Percentiles rank a stretch among this genome's conserved stretches.
phyloP scores from a whole-genome alignment of 805 yeast genomes.

The Starmerella tilneyi region DNA sequence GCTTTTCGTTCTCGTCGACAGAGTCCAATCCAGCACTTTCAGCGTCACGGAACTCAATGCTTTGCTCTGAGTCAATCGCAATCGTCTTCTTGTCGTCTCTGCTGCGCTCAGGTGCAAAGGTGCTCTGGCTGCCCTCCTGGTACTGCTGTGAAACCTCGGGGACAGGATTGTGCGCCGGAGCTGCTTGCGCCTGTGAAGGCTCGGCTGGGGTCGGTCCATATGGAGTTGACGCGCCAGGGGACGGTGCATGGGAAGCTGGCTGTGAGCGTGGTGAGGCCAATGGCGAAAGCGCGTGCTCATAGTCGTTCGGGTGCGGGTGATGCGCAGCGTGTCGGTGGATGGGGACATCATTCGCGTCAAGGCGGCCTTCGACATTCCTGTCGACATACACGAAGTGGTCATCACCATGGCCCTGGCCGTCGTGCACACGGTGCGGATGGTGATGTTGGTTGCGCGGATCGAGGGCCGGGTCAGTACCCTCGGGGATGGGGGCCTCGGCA shows the following conservation, averaged over 20 bases:
- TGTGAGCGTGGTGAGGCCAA: not conserved
- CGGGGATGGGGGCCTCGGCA: conserved; percentile 19
- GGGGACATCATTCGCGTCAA: conserved; percentile 17
- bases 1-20: conserved; percentile 4
- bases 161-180: no score
- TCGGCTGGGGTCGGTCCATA: not conserved
- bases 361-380: conserved; percentile 16
- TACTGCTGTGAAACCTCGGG: no score
- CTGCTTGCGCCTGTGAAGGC: no score
- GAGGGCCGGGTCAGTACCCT: conserved; percentile 28
- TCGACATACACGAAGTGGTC: conserved; percentile 22
- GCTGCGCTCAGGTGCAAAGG: not conserved
- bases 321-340: conserved; percentile 9
- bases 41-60: conserved; percentile 30
- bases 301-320: conserved; percentile 6
- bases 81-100: conserved; percentile 5
- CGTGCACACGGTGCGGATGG: conserved; percentile 29
- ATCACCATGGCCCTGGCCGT: conserved; percentile 25
- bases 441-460: conserved; percentile 30
- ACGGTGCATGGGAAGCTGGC: not conserved
- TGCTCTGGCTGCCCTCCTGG: no score
- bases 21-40: conserved; percentile 14
- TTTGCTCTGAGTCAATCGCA: conserved; percentile 41
- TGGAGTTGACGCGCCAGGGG: not conserved
- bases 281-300: conserved; percentile 8